Conservation (phyloP, 768 basidiomycete species). For the Psilocybe sp. region DNA sequence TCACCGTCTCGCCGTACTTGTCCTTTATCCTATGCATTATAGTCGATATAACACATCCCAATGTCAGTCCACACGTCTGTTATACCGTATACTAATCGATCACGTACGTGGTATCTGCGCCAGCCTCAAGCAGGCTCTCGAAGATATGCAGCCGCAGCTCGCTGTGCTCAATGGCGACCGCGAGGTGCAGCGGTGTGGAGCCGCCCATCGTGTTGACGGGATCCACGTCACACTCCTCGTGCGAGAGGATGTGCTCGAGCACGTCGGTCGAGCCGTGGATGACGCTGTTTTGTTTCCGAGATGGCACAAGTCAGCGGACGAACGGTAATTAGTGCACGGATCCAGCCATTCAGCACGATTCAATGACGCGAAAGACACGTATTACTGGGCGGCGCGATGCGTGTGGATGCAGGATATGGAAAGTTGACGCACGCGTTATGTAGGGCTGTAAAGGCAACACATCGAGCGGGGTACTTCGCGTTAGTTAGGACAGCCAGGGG, state of each 20-base stretch:
- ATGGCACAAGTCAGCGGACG: background rate
- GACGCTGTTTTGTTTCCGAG: conserved; percentile 33
- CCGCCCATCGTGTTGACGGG: conserved; percentile 65
- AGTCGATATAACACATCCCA: background rate
- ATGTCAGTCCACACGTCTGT: background rate
- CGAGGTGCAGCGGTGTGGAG: conserved; percentile 80
- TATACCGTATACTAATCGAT: too few relatives aligned
- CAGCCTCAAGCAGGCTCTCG: conserved; percentile 71
- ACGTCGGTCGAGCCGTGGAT: conserved; percentile 56
- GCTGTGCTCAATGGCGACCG: conserved; percentile 51
- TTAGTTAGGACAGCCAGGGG: conserved; percentile 17
- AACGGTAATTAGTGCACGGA: too few relatives aligned
- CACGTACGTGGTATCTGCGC: conserved; percentile 65
- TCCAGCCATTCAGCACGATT: background rate
- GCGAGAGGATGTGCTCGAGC: conserved; percentile 68
- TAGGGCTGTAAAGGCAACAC: conserved; percentile 15
- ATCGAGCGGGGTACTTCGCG: conserved; percentile 9
- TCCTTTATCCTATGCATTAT: conserved; percentile 59
- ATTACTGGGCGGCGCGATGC: background rate
- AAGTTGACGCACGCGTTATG: conserved; percentile 24
- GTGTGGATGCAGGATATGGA: background rate
- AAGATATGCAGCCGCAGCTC: conserved; percentile 56
- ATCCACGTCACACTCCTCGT: conserved; percentile 82
- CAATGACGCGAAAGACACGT: background rate
- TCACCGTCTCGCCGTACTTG: conserved; percentile 56